Evolutionary conservation across 1,284 basidiomycete genomes (phyloP), one percentile per base, ranked within the genome.

Genomic region (Waitea zeae): DNA sequence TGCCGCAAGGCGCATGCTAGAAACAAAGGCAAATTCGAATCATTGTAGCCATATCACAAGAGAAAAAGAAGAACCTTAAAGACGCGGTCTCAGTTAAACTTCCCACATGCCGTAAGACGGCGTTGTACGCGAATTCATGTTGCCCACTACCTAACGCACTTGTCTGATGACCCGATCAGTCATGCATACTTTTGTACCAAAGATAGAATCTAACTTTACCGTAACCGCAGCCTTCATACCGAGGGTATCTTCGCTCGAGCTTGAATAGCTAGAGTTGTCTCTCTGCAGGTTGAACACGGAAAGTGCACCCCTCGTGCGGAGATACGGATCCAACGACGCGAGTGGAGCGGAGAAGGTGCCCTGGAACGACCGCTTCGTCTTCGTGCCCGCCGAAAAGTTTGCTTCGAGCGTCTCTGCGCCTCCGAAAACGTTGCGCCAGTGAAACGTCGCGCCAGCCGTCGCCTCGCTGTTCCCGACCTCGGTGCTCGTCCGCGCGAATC

Each of bases 381-480:
- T 80, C 1, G 90, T 95, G 0, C 92, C 95, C 12, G 84, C 64
- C 1, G 89, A 73, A 2, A 87, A 57, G 39, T 80, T 82, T 5
- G 81, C 83, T 49, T 92, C 83, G 38, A 98, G 60, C 0, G 70
- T 71, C 54, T 99, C 95, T 14, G 81, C 92, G 2, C 88, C 86
- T 17, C 95, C 93, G 46, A 97, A 82, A 4, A 83, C 67, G 54
- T 98, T 98, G 12, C 83, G 67, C 22, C 92, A 57, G 35, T 80
- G 73, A 12, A 70, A 86, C 4, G 80, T 84, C 27, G 78, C 68
- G 38, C 78, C 86, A 15, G 84, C 87, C 36, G 64, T 87, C 5
- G 88, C 93, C 53, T 97, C 93, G 35, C 82, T 83, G 38, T 95
- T 89, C 6, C 95, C 95, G 3, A 97, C 65, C 49, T 97, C 90